These are phyloP conservation scores for Xenosphaeropsis pyriputrescens DNA, from an alignment of 2,329 filamentous ascomycete genomes.

Conservation along the genomic window DNA sequence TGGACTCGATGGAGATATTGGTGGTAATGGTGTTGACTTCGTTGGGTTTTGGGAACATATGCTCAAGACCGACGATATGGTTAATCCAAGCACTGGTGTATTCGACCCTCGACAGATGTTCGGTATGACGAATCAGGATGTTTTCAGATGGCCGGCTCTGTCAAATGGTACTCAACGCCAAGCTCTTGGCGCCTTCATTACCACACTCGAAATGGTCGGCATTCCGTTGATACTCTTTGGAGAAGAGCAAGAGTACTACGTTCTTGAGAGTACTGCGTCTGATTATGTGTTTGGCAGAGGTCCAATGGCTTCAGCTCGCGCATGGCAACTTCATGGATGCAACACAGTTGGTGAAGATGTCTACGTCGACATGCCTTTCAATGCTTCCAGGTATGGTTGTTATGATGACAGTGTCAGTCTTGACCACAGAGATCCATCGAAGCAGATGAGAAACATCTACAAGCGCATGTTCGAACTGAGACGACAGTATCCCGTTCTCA, in stretches of 20 bases:
- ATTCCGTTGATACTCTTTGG: slow-evolving; percentile 46
- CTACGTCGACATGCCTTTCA: slow-evolving; percentile 41
- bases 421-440: slow-evolving; percentile 47
- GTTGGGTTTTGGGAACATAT: slow-evolving; percentile 36
- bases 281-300: slow-evolving; percentile 53
- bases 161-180: slow-evolving; percentile 39
- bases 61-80: slow-evolving; percentile 40
- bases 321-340: slow-evolving; percentile 51
- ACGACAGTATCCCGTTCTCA: slow-evolving; percentile 37
- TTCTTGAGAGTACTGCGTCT: slow-evolving; percentile 44
- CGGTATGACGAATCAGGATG: slow-evolving; percentile 45
- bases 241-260: slow-evolving; percentile 50
- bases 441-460: slow-evolving; percentile 42
- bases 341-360: slow-evolving; percentile 39
- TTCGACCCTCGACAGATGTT: slow-evolving; percentile 51
- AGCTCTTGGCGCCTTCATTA: slow-evolving; percentile 40
- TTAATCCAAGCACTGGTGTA: slow-evolving; percentile 41
- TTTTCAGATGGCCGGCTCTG: slow-evolving; percentile 47
- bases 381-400: slow-evolving; percentile 36
- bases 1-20: slow-evolving; percentile 34
- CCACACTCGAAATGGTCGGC: slow-evolving; percentile 42
- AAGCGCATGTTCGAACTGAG: slow-evolving; percentile 47
- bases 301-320: slow-evolving; percentile 42
- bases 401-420: slow-evolving; percentile 38
- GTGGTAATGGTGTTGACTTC: slow-evolving; percentile 24